These are phyloP conservation scores for Citrullus colocynthis DNA, from an alignment of 306 rosid species.

Conservation along the genomic window DNA sequence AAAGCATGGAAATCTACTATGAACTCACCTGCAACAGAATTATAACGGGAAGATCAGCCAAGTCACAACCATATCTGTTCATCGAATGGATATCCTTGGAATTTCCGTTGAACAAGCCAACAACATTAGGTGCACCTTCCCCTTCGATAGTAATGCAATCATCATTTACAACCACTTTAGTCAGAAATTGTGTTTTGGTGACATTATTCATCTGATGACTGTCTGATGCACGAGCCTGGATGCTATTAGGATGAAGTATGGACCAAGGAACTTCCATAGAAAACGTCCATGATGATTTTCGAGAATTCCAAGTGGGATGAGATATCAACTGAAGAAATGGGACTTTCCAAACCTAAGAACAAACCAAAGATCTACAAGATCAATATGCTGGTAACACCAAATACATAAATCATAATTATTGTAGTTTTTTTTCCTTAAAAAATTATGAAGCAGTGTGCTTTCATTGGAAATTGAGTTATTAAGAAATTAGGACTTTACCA, in stretches of 20 bases:
- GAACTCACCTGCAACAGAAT: constrained; percentile 78
- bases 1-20: background rate
- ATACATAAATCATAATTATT: background rate
- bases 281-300: constrained; percentile 79
- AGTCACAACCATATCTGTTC: constrained; percentile 61
- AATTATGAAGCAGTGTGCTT: background rate
- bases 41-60: constrained; percentile 73
- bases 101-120: constrained; percentile 59
- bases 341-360: constrained; percentile 54
- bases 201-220: constrained; percentile 19
- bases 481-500: constrained; percentile 33
- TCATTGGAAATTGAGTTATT: background rate
- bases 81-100: constrained; percentile 48
- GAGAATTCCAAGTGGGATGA: constrained; percentile 86
- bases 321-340: constrained; percentile 66
- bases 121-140: constrained; percentile 72
- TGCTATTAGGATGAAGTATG: constrained; percentile 27
- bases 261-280: constrained; percentile 64
- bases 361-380: constrained; percentile 2
- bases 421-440: background rate
- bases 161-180: constrained; percentile 65
- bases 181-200: constrained; percentile 55
- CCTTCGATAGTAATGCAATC: constrained; percentile 70
- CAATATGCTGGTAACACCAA: constrained; percentile 11
- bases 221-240: constrained; percentile 33